Evolutionary conservation across 306 rosid genomes (phyloP), one percentile per base, ranked within the genome.

Genomic region (Hippophae tibetana): DNA sequence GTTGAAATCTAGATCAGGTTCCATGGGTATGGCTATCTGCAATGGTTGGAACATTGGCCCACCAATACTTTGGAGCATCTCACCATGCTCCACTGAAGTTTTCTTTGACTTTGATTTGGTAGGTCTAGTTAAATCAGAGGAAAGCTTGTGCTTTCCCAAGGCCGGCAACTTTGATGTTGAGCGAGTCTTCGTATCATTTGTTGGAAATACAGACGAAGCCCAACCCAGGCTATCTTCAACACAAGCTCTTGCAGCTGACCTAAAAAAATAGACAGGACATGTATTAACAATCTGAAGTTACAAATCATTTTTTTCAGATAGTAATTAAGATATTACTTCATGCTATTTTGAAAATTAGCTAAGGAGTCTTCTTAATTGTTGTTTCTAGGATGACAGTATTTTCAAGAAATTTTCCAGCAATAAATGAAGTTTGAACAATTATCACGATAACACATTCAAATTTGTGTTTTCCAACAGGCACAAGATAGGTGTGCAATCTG

Each of bases 121-220:
- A 43, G 82, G 84, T 70, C 75, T 88, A 56, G 57, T 59, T 1
- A 85, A 63, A 12, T 90, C 89, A 0, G 74, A 61, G 25, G 87
- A 70, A 25, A 71, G 79, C 73, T 82, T 92, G 62, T 84, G 95
- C 80, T 86, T 92, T 69, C 93, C 97, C n/a, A 71, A 65, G n/a
- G 86, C 75, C 48, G 83, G 90, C 57, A 68, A 45, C 79, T 76
- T 86, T 18, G 79, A 67, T 53, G 81, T 77, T 51, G 86, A 68
- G 73, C 88, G 83, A 66, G 85, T 64, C 73, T 69, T 69, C 57
- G 78, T 45, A 57, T 92, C 96, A 10, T 81, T 81, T 43, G 79
- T 73, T 0, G 84, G 88, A 75, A 92, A 88, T 23, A 78, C 86
- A 14, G 94, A 85, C 8, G 85, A 82, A 40, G 96, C 99, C 99